Evolutionary conservation across 2,329 filamentous ascomycete genomes (phyloP).

Genomic region (Fusarium lyarnte): DNA sequence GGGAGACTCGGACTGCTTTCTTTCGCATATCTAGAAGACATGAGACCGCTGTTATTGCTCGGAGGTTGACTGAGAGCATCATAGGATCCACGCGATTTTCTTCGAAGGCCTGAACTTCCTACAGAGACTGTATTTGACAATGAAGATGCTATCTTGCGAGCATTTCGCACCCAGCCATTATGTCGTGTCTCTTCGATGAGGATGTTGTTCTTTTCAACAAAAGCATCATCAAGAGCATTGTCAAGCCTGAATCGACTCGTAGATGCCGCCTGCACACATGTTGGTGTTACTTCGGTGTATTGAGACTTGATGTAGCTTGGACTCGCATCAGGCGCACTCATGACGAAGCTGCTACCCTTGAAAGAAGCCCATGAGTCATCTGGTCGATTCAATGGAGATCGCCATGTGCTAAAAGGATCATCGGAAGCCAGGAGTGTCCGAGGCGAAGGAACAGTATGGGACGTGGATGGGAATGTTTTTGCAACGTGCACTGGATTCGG

Average conservation of each 20-base stretch:
- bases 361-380: conserved; percentile 25
- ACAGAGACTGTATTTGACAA: conserved; percentile 27
- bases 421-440: conserved; percentile 9
- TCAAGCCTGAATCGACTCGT: background rate
- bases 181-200: background rate
- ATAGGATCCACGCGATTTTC: background rate
- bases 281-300: conserved; percentile 6
- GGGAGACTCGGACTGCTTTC: background rate
- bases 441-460: background rate
- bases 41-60: background rate
- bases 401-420: conserved; percentile 18
- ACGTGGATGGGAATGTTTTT: background rate
- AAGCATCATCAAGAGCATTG: background rate
- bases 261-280: background rate
- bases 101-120: background rate
- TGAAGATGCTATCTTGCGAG: conserved; percentile 39
- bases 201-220: background rate
- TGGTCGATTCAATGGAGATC: conserved; percentile 14
- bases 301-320: conserved; percentile 32
- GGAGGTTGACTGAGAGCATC: background rate
- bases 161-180: conserved; percentile 35
- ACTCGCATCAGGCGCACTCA: conserved; percentile 12
- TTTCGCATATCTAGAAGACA: conserved; percentile 10
- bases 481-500: background rate
- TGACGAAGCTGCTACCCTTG: conserved; percentile 10